Evolutionary conservation across 116 monocot genomes (phyloP), one percentile per base, ranked within the genome.

Genomic region (Trichopus zeylanicus): DNA sequence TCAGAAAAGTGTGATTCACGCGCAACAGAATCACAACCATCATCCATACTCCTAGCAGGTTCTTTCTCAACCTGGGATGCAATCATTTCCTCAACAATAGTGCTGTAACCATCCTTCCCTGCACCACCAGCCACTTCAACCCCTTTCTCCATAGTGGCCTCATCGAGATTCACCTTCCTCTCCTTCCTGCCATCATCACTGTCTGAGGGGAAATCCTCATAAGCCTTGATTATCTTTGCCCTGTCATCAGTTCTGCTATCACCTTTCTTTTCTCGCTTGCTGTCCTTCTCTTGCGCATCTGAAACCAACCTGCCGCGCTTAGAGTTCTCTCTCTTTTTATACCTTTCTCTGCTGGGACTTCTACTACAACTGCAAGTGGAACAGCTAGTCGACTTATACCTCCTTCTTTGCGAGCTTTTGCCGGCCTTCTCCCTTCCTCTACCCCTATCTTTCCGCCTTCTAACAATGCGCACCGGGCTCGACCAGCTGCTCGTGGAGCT

Each of bases 221-320:
- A 35, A 57, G 67, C 74, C 48, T 67, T 47, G 22, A 61, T 62
- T 22, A 62, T 67, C 74, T 74, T 67, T 47, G 61, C 61, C 49
- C 55, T 61, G 25, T 61, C 62, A 12, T 62, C 67, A 16, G 19
- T 9, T 7, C 49, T 49, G 23, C 28, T n/a, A 6, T 21, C 8
- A 31, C 20, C 29, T 21, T 35, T 32, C 0, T 35, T 21, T 31
- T 33, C 57, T n/a, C 21, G 11, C 6, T 29, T 7, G 12, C 21
- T 32, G n/a, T n/a, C n/a, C n/a, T n/a, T n/a, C n/a, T n/a, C n/a
- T n/a, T n/a, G n/a, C n/a, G n/a, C n/a, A n/a, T n/a, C n/a, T n/a
- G 4, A 18, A 35, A 19, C 34, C 16, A 15, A 35, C 16, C 20
- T 57, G 2, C 20, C 24, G 15, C 53, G 26, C 10, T 27, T 25